A percentile compares a stretch with the other conserved stretches of the same genome.
These are phyloP conservation scores for Streptanthus diversifolius DNA, from an alignment of 345 rosid genomes.

Conservation along the genomic window DNA sequence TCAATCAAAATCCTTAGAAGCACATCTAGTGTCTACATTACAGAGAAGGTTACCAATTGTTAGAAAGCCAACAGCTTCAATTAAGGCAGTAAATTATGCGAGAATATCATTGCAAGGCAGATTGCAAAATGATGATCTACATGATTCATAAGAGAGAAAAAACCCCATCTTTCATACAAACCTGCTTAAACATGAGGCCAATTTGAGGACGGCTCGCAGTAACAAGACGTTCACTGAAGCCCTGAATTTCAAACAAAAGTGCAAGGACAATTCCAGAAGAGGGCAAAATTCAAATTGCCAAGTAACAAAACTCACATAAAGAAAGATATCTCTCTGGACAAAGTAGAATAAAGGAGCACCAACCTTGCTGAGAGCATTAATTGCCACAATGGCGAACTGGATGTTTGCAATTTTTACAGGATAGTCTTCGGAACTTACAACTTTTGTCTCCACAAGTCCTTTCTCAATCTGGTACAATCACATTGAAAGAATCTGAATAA, in stretches of 20 bases:
- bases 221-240: conserved; percentile 89
- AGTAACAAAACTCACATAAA: conserved; percentile 1
- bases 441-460: conserved; percentile 52
- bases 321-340: background rate
- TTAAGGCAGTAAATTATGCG: background rate
- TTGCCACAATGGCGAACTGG: conserved; percentile 78
- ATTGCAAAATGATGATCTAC: background rate
- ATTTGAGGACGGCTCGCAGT: conserved; percentile 81
- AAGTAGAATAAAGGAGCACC: conserved; percentile 4
- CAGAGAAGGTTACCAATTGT: conserved; percentile 6
- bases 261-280: conserved; percentile 16
- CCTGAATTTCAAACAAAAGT: conserved; percentile 45
- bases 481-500: conserved; percentile 13
- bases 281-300: background rate
- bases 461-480: conserved; percentile 60
- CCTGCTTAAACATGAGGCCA: conserved; percentile 96
- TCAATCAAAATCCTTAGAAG: conserved; percentile 74
- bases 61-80: conserved; percentile 9
- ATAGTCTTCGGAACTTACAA: conserved; percentile 48
- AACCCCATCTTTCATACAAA: conserved; percentile 30
- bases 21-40: conserved; percentile 78
- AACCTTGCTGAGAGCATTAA: conserved; percentile 98
- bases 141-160: background rate
- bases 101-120: background rate
- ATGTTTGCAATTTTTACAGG: conserved; percentile 50